These are phyloP conservation scores for Ophiosphaerella korrae DNA, from an alignment of 2,329 filamentous ascomycete genomes.

Conservation along the genomic window DNA sequence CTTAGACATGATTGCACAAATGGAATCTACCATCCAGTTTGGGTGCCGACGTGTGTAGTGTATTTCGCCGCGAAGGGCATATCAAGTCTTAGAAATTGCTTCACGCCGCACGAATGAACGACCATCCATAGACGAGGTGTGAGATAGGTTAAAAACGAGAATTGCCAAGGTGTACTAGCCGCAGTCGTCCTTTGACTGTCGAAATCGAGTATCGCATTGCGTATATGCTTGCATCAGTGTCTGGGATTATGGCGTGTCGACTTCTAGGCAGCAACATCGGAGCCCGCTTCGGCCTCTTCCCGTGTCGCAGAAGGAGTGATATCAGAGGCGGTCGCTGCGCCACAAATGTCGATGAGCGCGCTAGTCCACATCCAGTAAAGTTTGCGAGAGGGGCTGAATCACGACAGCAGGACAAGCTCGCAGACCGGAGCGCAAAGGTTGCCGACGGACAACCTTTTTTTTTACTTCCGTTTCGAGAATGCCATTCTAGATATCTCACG, in stretches of 20 bases:
- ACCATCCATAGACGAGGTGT: too few relatives aligned
- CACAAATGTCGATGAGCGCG: constrained; percentile 13
- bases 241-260: neutral
- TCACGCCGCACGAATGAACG: too few relatives aligned
- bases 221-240: constrained; percentile 6
- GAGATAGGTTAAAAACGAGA: too few relatives aligned
- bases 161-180: too few relatives aligned
- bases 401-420: constrained; percentile 10
- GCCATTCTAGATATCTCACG: constrained; percentile 12
- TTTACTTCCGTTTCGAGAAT: constrained; percentile 13
- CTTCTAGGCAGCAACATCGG: constrained; percentile 14
- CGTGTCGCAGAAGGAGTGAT: constrained; percentile 2
- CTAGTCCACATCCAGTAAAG: constrained; percentile 20
- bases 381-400: constrained; percentile 27
- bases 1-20: too few relatives aligned
- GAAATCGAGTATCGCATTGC: constrained; percentile 41
- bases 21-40: too few relatives aligned
- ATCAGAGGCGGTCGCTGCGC: neutral
- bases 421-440: constrained; percentile 10
- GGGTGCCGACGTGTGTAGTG: too few relatives aligned
- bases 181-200: too few relatives aligned
- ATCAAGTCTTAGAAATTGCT: too few relatives aligned
- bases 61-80: too few relatives aligned
- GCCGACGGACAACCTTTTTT: constrained; percentile 14
- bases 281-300: neutral